phyloP scores from a whole-genome alignment of 1,284 basidiomycete genomes.

The Pholiota adiposa region DNA sequence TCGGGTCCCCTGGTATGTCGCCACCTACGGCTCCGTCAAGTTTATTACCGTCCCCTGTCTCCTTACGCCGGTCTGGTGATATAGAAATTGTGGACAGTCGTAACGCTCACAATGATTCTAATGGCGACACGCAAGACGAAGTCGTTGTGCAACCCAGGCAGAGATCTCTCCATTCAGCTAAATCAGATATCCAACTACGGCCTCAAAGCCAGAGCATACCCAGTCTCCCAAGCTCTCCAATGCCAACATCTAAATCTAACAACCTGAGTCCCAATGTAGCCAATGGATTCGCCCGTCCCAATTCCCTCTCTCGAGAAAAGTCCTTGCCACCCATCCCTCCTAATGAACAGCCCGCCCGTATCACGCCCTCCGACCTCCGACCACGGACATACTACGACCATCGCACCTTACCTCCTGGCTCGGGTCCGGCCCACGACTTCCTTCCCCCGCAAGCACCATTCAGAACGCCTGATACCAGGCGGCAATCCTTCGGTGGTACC shows the following conservation, averaged over 20 bases:
- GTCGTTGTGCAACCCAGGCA: conserved; percentile 32
- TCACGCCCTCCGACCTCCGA: conserved; percentile 51
- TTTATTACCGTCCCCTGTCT: conserved; percentile 71
- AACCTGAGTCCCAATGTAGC: conserved; percentile 33
- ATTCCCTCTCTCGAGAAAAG: conserved; percentile 65
- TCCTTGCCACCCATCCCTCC: conserved; percentile 78
- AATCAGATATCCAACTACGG: conserved; percentile 65
- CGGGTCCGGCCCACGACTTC: conserved; percentile 52
- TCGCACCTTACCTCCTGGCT: conserved; percentile 45
- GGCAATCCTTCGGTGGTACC: conserved; percentile 77
- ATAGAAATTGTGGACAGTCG: conserved; percentile 55
- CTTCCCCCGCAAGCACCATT: conserved; percentile 69
- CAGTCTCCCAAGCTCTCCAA: conserved; percentile 25
- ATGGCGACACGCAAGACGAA: conserved; percentile 34
- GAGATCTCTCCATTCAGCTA: conserved; percentile 51
- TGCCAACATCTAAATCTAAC: conserved; percentile 33
- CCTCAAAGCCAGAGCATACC: conserved; percentile 41
- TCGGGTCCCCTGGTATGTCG: conserved; percentile 59
- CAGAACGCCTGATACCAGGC: conserved; percentile 55
- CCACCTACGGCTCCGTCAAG: conserved; percentile 76
- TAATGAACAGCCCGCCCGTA: conserved; percentile 49
- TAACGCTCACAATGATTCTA: conserved; percentile 35
- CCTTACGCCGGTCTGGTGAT: conserved; percentile 65
- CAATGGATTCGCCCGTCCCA: conserved; percentile 30
- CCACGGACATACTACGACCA: conserved; percentile 72